These are phyloP conservation scores for Mucor velutinosus DNA, from an alignment of 371 early-diverging fungal species.

Conservation along the genomic window DNA sequence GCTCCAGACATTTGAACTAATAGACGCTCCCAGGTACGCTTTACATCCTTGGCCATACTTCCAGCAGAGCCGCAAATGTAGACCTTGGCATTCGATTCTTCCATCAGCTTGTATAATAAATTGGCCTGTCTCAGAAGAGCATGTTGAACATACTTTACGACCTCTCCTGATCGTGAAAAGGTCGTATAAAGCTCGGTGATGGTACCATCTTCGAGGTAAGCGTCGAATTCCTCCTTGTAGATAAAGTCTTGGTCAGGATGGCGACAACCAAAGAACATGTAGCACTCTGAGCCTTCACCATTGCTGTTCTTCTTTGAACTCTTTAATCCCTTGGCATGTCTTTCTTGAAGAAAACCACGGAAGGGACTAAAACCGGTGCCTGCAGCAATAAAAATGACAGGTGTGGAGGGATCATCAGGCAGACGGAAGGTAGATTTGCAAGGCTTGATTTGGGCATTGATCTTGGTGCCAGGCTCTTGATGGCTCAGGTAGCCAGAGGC, in stretches of 20 bases:
- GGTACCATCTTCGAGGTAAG: conserved; percentile 39
- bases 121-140: conserved; percentile 20
- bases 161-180: conserved; percentile 57
- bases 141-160: conserved; percentile 29
- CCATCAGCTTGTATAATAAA: conserved; percentile 12
- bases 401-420: conserved; percentile 28
- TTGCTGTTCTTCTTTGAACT: background rate
- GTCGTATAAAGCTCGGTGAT: conserved; percentile 60
- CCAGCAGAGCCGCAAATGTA: conserved; percentile 25
- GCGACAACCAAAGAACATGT: conserved; percentile 79
- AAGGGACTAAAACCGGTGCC: conserved; percentile 88
- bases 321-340: conserved; percentile 8
- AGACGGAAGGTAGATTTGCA: conserved; percentile 25
- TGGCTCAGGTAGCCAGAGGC: conserved; percentile 23
- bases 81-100: conserved; percentile 9
- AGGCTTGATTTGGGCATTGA: conserved; percentile 27
- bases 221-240: conserved; percentile 63
- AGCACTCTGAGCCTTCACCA: conserved; percentile 15
- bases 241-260: conserved; percentile 64
- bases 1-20: conserved; percentile 3
- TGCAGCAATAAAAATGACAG: conserved; percentile 52
- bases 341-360: conserved; percentile 64
- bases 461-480: conserved; percentile 1
- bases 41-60: conserved; percentile 23
- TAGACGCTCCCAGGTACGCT: conserved; percentile 15